Evolutionary conservation across 2,329 filamentous ascomycete genomes (phyloP).

Genomic region (Ascochyta clinopodiicola): DNA sequence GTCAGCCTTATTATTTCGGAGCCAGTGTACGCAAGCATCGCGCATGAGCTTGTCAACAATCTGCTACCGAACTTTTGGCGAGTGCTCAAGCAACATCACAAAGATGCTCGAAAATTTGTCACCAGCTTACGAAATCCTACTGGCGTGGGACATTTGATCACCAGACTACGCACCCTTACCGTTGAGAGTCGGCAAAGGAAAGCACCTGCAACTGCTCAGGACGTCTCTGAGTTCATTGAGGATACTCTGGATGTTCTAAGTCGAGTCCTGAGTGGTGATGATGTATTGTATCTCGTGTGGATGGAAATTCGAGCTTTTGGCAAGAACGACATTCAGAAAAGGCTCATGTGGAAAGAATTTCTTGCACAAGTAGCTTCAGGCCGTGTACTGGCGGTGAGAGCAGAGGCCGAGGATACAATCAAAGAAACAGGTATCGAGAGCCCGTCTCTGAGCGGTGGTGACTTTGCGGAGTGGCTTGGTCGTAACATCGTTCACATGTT

Average conservation of each 20-base stretch:
- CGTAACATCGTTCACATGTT: slow-evolving; percentile 63
- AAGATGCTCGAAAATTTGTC: slow-evolving; percentile 57
- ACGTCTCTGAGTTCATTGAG: slow-evolving; percentile 41
- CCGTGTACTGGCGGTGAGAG: slow-evolving; percentile 63
- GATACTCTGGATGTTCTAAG: slow-evolving; percentile 55
- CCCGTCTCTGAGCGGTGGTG: slow-evolving; percentile 71
- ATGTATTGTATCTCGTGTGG: slow-evolving; percentile 54
- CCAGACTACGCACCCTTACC: slow-evolving; percentile 70
- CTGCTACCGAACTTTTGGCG: slow-evolving; percentile 86
- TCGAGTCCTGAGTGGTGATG: slow-evolving; percentile 52
- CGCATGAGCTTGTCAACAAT: slow-evolving; percentile 74
- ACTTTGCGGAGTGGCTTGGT: slow-evolving; percentile 76
- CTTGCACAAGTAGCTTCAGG: slow-evolving; percentile 66
- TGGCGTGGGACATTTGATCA: slow-evolving; percentile 77
- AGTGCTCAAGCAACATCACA: slow-evolving; percentile 7
- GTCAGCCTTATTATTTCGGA: slow-evolving; percentile 69
- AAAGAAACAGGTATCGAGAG: slow-evolving; percentile 41
- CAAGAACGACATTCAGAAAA: slow-evolving; percentile 53
- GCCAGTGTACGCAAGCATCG: slow-evolving; percentile 74
- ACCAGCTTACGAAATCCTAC: slow-evolving; percentile 73
- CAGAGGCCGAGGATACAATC: slow-evolving; percentile 64
- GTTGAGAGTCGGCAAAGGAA: slow-evolving; percentile 45
- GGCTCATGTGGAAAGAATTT: slow-evolving; percentile 68
- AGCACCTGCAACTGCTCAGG: slow-evolving; percentile 37
- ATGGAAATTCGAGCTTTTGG: slow-evolving; percentile 52